Evolutionary conservation across 768 basidiomycete species (phyloP).

Genomic region (Rhizopogon rudus): DNA sequence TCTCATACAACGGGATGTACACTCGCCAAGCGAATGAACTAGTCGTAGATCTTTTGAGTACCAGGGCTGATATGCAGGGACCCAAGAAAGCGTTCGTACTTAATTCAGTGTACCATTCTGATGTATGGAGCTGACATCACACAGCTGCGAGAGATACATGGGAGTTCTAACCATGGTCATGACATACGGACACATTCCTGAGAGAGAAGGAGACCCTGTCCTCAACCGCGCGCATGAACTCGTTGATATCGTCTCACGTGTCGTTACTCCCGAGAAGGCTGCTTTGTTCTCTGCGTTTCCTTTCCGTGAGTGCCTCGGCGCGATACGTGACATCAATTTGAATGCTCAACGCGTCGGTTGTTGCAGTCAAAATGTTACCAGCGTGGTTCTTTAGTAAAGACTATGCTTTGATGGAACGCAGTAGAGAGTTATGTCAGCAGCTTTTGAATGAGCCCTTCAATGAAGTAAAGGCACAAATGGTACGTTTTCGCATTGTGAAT

Average conservation of each 20-base stretch:
- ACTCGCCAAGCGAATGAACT: slow-evolving; percentile 1
- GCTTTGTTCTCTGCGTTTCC: slow-evolving; percentile 3
- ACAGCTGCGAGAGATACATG: slow-evolving; percentile 12
- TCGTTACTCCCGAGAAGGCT: slow-evolving; percentile 1
- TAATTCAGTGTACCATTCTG: not conserved
- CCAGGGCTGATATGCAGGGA: slow-evolving; percentile 5
- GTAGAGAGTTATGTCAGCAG: not conserved
- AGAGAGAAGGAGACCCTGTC: slow-evolving; percentile 9
- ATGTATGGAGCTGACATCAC: not conserved
- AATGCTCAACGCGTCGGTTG: not conserved
- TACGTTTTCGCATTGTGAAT: not conserved
- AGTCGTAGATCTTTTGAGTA: slow-evolving; percentile 6
- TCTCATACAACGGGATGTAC: slow-evolving; percentile 9
- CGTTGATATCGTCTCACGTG: slow-evolving; percentile 6
- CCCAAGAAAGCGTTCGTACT: slow-evolving; percentile 14
- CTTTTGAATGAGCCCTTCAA: not conserved
- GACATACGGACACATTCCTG: slow-evolving; percentile 15
- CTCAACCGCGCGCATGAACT: slow-evolving; percentile 20
- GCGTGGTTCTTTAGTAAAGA: not conserved
- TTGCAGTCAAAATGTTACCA: not conserved
- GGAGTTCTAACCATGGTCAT: slow-evolving; percentile 23
- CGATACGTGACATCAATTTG: not conserved
- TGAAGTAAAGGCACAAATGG: not conserved
- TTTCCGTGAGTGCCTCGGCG: not conserved
- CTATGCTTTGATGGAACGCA: not conserved